Evolutionary conservation across 139 green algal genomes (phyloP), one percentile per base, ranked within the genome.

Genomic region (Gonium pectorale): DNA sequence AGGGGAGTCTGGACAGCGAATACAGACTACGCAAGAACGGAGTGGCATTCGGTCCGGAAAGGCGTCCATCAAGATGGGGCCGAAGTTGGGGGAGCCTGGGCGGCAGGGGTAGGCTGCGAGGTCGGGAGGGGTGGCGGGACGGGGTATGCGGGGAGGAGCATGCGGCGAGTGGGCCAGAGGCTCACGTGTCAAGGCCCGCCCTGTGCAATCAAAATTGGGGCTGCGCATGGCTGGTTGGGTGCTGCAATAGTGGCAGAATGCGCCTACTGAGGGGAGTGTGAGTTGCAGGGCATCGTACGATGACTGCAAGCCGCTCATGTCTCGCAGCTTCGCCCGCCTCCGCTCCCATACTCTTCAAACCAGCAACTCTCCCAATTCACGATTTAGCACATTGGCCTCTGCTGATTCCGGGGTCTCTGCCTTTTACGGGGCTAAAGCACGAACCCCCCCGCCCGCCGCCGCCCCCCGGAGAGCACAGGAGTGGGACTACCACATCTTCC

Each of bases 401-500:
- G 15, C 21, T 11, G n/a, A 11, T 31, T 33, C 56, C 56, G 19
- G 13, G 19, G 24, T 31, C 13, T 26, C 49, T 56, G 13, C 21
- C 56, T 66, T n/a, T 31, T 41, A 38, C 62, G n/a, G n/a, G n/a
- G n/a, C n/a, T n/a, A n/a, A n/a, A n/a, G n/a, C n/a, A n/a, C n/a
- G n/a, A n/a, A 13, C 31, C 31, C 8, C 5, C 5, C 31, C 13
- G 11, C 13, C 33, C 37, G 15, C 17, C 13, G 37, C 66, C 21
- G 1, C 13, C 21, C 66, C 66, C 24, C 31, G 17, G 3, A 33
- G 29, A 13, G 7, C 38, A 0, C 80, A 90, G 86, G 86, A 90
- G 68, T 87, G 70, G 67, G 73, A 80, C 40, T 87, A 85, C 54
- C 72, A 87, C 56, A 13, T 87, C 21, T 79, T 78, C 33, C 54